Conservation (phyloP, 805 yeast species). For the Barnettozyma vustinii region DNA sequence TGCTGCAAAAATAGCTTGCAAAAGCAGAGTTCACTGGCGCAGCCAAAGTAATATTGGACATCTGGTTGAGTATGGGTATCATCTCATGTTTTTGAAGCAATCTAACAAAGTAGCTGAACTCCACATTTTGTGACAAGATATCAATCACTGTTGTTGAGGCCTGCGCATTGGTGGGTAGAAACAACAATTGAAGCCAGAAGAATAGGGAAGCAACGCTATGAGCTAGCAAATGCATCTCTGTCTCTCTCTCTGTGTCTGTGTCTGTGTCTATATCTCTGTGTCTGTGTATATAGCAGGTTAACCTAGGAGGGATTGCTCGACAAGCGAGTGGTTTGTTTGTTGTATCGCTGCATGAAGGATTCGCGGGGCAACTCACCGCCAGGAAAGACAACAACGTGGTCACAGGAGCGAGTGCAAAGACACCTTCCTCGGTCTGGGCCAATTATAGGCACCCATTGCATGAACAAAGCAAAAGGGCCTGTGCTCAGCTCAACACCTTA, state of each 20-base stretch:
- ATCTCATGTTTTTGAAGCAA: conserved; percentile 57
- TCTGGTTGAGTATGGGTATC: conserved; percentile 53
- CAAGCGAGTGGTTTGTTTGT: too few species aligned
- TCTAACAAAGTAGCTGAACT: conserved; percentile 60
- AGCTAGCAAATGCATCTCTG: background rate
- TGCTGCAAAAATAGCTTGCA: conserved; percentile 20
- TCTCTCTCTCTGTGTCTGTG: background rate
- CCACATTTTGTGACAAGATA: conserved; percentile 58
- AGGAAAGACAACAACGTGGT: background rate
- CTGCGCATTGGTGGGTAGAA: conserved; percentile 3
- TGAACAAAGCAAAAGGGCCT: too few species aligned
- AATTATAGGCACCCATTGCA: too few species aligned
- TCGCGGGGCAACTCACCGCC: background rate
- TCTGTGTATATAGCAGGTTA: too few species aligned
- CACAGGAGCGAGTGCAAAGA: background rate
- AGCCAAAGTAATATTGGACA: conserved; percentile 62
- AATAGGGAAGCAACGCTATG: background rate
- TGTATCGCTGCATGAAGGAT: background rate
- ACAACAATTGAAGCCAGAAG: background rate
- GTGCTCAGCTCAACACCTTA: too few species aligned
- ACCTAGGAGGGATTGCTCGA: background rate
- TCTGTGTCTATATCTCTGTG: background rate
- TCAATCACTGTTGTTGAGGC: conserved; percentile 51
- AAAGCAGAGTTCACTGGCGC: conserved; percentile 85
- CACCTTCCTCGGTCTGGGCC: background rate